phyloP scores from a whole-genome alignment of 1,139 yeast genomes.

The Taphrina flavorubra region DNA sequence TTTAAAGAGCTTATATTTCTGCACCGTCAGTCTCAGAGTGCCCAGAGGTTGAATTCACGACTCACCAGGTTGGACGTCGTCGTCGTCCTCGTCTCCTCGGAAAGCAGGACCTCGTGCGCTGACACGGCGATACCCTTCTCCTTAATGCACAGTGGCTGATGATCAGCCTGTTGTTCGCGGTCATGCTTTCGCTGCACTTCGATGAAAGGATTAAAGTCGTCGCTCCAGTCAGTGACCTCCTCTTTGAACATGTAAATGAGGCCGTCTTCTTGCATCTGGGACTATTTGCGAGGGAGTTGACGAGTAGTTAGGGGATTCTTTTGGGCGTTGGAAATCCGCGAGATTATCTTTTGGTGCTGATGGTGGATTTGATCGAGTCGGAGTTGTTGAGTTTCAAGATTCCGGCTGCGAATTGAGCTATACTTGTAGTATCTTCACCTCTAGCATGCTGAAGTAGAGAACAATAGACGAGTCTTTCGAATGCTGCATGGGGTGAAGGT shows the following conservation, averaged over 20 bases:
- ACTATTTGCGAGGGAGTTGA: neutral
- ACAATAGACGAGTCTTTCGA: no score
- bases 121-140: neutral
- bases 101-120: neutral
- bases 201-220: constrained; percentile 25
- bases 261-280: neutral
- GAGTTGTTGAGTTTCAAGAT: no score
- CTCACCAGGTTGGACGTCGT: neutral
- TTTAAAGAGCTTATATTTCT: constrained; percentile 11
- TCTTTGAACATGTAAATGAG: neutral
- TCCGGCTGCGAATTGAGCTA: neutral
- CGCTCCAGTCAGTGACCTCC: constrained; percentile 16
- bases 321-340: no score
- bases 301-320: no score
- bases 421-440: neutral
- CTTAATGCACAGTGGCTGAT: neutral
- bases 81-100: neutral
- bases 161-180: neutral
- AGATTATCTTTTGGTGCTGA: neutral
- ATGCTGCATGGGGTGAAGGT: no score
- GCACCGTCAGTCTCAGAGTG: neutral
- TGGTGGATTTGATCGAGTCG: neutral
- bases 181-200: constrained; percentile 1
- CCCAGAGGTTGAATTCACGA: neutral
- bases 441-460: no score